Base-by-base conservation (phyloP, 73 alveolate species). In the Tetrahymena elliotti region DNA sequence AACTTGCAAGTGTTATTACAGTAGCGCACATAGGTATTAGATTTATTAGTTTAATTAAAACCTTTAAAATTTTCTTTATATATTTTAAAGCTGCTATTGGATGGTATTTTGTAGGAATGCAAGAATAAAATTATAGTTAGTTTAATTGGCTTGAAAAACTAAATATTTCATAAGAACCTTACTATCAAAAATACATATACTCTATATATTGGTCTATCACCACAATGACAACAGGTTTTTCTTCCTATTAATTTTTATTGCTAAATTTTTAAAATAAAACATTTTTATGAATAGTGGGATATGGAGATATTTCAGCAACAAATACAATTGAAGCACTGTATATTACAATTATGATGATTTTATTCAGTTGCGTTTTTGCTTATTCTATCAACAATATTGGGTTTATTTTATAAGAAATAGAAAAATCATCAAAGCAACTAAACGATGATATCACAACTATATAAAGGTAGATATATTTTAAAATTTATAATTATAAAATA, bases 231-330 rank as follows among this genome's bases (percentile, higher is more conserved):
- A 47, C 82, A 47, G 82, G 82, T 68, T n/a, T 4, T 4, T 22
- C 1, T 0, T 68, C 1, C 1, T 6, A n/a, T n/a, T 4, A 68
- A 2, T 24, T 27, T 68, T 68, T 68, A 4, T 22, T 0, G 11
- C 1, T 2, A 18, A 4, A 7, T 47, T 7, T 5, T 38, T 38
- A 7, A 38, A 38, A 38, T 47, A 10, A 47, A 47, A 22, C n/a
- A 22, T 68, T 18, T 18, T 27, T 27, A 54, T n/a, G 1, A 54
- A 54, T 68, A 68, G 99, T 97, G 0, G 99, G 99, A 31, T 98
- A 97, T 95, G 99, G 99, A 27, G 99, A 98, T 95, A 95, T 98
- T 15, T 96, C 98, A 20, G 97, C 98, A 1, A 95, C 82, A 33
- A 97, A 97, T 52, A 34, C 92, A 15, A 10, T 93, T 38, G 99